Evolutionary conservation across 495 filamentous ascomycete species (phyloP).

Genomic region (Cercophora sp.): DNA sequence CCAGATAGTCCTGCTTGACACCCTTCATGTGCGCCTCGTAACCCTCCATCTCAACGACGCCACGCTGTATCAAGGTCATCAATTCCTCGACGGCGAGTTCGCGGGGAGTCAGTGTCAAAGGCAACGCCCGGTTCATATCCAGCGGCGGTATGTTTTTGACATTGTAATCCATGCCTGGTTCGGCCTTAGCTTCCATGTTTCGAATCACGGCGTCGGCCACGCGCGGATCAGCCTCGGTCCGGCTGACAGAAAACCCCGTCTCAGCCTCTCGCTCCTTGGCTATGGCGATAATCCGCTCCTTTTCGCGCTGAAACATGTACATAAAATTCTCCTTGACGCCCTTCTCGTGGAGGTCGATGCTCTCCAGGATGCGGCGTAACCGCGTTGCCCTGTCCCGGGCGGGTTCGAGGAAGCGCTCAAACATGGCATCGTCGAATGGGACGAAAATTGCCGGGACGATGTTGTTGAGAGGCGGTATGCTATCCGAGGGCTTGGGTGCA

Average conservation of each 20-base stretch:
- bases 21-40: slow-evolving; percentile 18
- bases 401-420: slow-evolving; percentile 15
- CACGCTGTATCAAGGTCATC: slow-evolving; percentile 18
- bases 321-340: slow-evolving; percentile 41
- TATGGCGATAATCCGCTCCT: slow-evolving; percentile 40
- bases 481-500: slow-evolving; percentile 32
- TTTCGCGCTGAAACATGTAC: slow-evolving; percentile 37
- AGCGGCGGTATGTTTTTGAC: slow-evolving; percentile 6
- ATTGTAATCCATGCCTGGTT: slow-evolving; percentile 19
- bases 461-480: slow-evolving; percentile 30
- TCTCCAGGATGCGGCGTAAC: slow-evolving; percentile 32
- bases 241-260: too few relatives aligned
- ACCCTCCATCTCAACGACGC: slow-evolving; percentile 13
- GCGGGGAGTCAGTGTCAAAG: too few relatives aligned
- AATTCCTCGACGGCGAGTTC: too few relatives aligned
- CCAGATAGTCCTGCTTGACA: slow-evolving; percentile 18
- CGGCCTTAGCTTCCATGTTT: slow-evolving; percentile 22
- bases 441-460: slow-evolving; percentile 42
- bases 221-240: slow-evolving; percentile 20
- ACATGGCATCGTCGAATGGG: slow-evolving; percentile 35
- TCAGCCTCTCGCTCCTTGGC: slow-evolving; percentile 58
- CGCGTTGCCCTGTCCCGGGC: slow-evolving; percentile 30
- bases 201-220: slow-evolving; percentile 19
- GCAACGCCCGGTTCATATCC: too few relatives aligned
- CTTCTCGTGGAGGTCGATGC: slow-evolving; percentile 38